Evolutionary conservation across 208 protist genomes (phyloP).

Genomic region (Acanthamoeba rhysodes): DNA sequence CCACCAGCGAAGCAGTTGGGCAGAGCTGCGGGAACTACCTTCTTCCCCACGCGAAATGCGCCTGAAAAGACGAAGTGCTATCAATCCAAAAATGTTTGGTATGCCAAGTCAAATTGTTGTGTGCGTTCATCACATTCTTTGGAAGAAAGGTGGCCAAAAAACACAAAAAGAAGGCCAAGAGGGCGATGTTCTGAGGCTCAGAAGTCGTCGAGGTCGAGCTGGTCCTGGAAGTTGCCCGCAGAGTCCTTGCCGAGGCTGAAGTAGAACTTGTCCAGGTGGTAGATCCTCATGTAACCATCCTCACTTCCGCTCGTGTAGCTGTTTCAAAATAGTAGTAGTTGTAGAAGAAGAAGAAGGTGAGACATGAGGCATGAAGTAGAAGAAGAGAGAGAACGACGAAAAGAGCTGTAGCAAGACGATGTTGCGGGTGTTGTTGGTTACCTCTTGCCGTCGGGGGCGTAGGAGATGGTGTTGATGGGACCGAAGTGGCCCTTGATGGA

Average conservation of each 20-base stretch:
- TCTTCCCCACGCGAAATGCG: too few species aligned
- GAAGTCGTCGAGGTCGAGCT: constrained; percentile 13
- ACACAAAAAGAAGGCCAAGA: neutral
- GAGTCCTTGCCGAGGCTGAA: constrained; percentile 79
- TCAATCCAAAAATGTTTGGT: too few species aligned
- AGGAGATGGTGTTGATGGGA: constrained; percentile 97
- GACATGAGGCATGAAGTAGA: too few species aligned
- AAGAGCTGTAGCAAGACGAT: neutral
- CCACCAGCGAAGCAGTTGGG: neutral
- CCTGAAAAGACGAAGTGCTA: too few species aligned
- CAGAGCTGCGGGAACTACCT: neutral
- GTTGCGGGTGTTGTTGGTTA: constrained; percentile 3
- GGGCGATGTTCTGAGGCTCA: neutral
- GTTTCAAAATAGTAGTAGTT: too few species aligned
- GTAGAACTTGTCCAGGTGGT: constrained; percentile 96
- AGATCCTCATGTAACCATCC: constrained; percentile 97
- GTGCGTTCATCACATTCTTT: neutral
- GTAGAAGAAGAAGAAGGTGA: too few species aligned
- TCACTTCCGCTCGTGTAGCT: constrained; percentile 95
- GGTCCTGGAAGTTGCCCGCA: neutral
- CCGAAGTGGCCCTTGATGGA: constrained; percentile 98
- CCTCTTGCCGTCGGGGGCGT: constrained; percentile 95
- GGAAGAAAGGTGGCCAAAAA: too few species aligned
- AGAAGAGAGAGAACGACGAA: too few species aligned
- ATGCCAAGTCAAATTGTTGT: too few species aligned